Conservation (phyloP, 2,329 filamentous ascomycete species). For the Boeremia exigua region DNA sequence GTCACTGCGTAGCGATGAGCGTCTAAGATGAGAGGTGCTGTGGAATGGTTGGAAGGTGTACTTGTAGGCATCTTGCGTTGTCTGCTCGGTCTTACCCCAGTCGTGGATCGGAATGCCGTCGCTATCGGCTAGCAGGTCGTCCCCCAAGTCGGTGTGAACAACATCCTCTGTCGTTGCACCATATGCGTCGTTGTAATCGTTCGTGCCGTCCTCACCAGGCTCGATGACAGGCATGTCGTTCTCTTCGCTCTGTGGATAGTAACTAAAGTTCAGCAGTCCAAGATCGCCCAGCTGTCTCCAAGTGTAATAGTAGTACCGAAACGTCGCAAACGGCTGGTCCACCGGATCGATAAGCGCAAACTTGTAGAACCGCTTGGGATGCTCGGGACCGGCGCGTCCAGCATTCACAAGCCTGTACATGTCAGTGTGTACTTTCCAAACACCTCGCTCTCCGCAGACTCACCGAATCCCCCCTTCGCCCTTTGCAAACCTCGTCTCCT, state of each 20-base stretch:
- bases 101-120: neutral
- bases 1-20: neutral
- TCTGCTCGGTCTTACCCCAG: neutral
- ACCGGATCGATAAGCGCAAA: conserved; percentile 58
- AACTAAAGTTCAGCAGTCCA: conserved; percentile 27
- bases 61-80: neutral
- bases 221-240: conserved; percentile 37
- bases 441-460: conserved; percentile 10
- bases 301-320: conserved; percentile 50
- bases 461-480: conserved; percentile 36
- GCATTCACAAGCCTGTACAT: conserved; percentile 43
- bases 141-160: neutral
- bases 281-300: conserved; percentile 35
- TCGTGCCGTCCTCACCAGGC: conserved; percentile 16
- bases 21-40: neutral
- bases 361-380: conserved; percentile 55
- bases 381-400: conserved; percentile 46
- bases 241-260: conserved; percentile 21
- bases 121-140: neutral
- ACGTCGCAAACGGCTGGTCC: conserved; percentile 56
- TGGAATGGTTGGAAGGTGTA: neutral
- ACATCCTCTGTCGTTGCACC: neutral
- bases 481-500: conserved; percentile 14
- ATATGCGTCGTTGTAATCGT: neutral
- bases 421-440: neutral